phyloP scores from a whole-genome alignment of 2,329 filamentous ascomycete species.

The Phoma sp. region DNA sequence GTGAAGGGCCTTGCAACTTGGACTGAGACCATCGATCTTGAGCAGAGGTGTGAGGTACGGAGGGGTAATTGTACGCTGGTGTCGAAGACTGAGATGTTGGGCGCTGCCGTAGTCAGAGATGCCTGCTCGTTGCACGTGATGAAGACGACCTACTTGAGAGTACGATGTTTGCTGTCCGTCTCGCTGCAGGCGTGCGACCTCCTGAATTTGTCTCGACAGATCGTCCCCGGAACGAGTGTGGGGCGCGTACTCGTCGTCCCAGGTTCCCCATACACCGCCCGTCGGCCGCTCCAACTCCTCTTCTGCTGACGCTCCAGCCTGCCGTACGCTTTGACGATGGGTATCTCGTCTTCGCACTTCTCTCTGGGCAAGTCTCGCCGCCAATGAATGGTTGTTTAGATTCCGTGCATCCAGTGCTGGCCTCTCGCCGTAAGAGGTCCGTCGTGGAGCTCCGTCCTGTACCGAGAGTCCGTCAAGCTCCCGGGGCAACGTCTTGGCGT shows the following conservation, averaged over 20 bases:
- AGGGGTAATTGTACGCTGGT: conserved; percentile 53
- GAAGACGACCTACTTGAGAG: conserved; percentile 27
- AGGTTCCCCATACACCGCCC: conserved; percentile 61
- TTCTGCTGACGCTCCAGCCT: conserved; percentile 33
- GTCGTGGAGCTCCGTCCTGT: conserved; percentile 21
- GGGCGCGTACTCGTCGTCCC: conserved; percentile 60
- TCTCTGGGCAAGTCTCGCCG: conserved; percentile 35
- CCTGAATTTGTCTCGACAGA: conserved; percentile 59
- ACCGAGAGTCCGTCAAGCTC: conserved; percentile 28
- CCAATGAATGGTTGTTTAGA: conserved; percentile 29
- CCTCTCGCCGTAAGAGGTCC: conserved; percentile 30
- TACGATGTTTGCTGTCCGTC: conserved; percentile 33
- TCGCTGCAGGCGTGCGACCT: conserved; percentile 51
- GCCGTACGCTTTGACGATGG: conserved; percentile 36
- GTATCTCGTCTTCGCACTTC: conserved; percentile 30
- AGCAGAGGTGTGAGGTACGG: conserved; percentile 50
- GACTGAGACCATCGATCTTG: conserved; percentile 44
- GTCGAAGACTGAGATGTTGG: conserved; percentile 32
- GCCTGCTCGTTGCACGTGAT: background rate
- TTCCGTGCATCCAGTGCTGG: conserved; percentile 11
- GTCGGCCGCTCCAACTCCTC: conserved; percentile 56
- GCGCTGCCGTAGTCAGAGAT: conserved; percentile 29
- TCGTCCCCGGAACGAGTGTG: conserved; percentile 54
- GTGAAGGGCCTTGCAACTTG: conserved; percentile 11
- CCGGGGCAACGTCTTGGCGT: conserved; percentile 21